Conservation (phyloP, 495 filamentous ascomycete species). For the Patellaria atrata region DNA sequence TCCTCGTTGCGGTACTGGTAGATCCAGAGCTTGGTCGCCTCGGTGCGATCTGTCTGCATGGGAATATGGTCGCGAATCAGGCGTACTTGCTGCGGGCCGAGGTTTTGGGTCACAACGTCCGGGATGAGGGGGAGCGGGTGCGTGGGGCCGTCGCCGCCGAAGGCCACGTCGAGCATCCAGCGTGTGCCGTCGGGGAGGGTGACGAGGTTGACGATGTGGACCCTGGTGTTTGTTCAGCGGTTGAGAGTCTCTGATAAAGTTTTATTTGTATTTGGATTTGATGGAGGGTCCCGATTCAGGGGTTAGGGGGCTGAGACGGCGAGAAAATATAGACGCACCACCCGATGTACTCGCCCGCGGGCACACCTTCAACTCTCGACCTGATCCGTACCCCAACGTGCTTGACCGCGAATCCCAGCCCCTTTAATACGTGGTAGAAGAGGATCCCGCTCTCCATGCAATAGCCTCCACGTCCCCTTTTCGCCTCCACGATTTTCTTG, state of each 20-base stretch:
- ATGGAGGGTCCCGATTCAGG: neutral
- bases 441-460: constrained; percentile 18
- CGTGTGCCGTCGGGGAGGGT: constrained; percentile 8
- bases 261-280: neutral
- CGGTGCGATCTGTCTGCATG: constrained; percentile 5
- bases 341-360: constrained; percentile 14
- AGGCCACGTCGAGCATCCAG: constrained; percentile 56
- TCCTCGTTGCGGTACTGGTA: constrained; percentile 18
- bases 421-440: constrained; percentile 15
- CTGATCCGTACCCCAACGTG: constrained; percentile 17
- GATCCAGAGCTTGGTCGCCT: constrained; percentile 14
- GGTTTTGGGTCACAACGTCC: constrained; percentile 4
- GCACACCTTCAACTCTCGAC: constrained; percentile 11
- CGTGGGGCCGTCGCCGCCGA: constrained; percentile 53
- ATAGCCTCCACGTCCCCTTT: constrained; percentile 13
- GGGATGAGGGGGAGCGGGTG: constrained; percentile 14
- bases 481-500: constrained; percentile 8
- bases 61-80: constrained; percentile 17
- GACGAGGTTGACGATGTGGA: constrained; percentile 20
- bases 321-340: constrained; percentile 6
- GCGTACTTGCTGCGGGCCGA: constrained; percentile 16
- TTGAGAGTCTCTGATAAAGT: neutral
- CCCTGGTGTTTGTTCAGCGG: constrained; percentile 1
- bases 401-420: constrained; percentile 13
- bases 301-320: neutral